phyloP scores from a whole-genome alignment of 2,329 filamentous ascomycete genomes.

The Paecilomyces formosus region DNA sequence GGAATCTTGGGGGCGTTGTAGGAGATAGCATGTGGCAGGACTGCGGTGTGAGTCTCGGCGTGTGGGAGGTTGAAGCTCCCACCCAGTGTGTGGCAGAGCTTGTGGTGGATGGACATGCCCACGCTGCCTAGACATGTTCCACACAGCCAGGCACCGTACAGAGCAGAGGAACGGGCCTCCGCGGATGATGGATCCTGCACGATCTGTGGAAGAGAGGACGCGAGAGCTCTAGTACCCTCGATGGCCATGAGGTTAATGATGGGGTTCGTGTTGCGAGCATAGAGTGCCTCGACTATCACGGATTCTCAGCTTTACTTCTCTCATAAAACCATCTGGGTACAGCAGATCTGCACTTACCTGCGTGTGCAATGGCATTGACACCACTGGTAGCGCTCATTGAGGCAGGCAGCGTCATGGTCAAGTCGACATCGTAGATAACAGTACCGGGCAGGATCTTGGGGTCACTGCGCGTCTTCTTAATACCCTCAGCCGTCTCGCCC shows the following conservation, averaged over 20 bases:
- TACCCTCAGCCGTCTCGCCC: constrained; percentile 53
- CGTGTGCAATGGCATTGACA: constrained; percentile 60
- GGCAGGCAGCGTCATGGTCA: constrained; percentile 52
- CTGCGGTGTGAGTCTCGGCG: constrained; percentile 57
- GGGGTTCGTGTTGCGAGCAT: constrained; percentile 55
- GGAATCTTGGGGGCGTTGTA: constrained; percentile 54
- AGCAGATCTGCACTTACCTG: constrained; percentile 29
- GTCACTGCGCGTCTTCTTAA: constrained; percentile 52
- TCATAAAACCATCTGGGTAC: background rate
- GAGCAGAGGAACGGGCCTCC: constrained; percentile 45
- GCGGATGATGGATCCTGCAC: constrained; percentile 37
- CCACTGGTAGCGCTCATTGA: constrained; percentile 51
- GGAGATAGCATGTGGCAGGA: constrained; percentile 56
- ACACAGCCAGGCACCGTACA: constrained; percentile 60
- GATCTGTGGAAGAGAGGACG: constrained; percentile 47
- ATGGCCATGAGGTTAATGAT: constrained; percentile 51
- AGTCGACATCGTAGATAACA: constrained; percentile 58
- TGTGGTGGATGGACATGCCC: constrained; percentile 60
- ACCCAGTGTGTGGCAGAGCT: constrained; percentile 59
- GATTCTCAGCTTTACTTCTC: background rate
- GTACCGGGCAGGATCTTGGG: constrained; percentile 53
- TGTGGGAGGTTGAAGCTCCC: constrained; percentile 59
- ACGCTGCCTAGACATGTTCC: constrained; percentile 53
- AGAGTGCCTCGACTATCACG: constrained; percentile 51
- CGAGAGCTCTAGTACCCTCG: constrained; percentile 50